Percentiles rank a stretch among this genome's conserved stretches.
Evolutionary conservation across 352 stramenopile species (phyloP).

Genomic region (Thalassiosira ordinaria): DNA sequence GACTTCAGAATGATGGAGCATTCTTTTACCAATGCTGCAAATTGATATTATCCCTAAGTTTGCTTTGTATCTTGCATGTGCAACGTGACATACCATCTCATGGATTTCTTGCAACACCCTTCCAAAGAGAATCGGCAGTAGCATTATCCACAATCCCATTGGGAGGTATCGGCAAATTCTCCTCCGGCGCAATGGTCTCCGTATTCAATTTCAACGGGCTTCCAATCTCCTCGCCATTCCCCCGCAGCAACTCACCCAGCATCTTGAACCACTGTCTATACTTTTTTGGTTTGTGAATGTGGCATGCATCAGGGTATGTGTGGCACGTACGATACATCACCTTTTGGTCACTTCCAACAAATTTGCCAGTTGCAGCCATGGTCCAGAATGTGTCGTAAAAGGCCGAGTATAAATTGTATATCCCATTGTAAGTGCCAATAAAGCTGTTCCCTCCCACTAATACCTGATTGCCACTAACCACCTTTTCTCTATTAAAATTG

Average conservation of each 20-base stretch:
- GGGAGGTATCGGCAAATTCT: constrained; percentile 47
- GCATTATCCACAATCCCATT: constrained; percentile 51
- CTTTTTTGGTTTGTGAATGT: constrained; percentile 50
- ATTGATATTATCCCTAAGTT: no score
- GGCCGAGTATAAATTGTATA: constrained; percentile 57
- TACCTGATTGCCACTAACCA: constrained; percentile 45
- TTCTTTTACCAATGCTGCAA: no score
- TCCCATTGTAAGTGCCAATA: constrained; percentile 48
- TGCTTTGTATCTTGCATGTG: no score
- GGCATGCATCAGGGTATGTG: constrained; percentile 46
- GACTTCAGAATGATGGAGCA: no score
- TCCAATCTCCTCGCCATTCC: constrained; percentile 35
- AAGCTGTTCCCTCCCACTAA: constrained; percentile 59
- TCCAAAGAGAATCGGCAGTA: constrained; percentile 34
- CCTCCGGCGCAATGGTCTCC: constrained; percentile 27
- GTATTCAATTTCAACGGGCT: constrained; percentile 32
- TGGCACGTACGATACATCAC: constrained; percentile 59
- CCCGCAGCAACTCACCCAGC: constrained; percentile 49
- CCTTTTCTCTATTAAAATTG: constrained; percentile 24
- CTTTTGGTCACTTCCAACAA: constrained; percentile 64
- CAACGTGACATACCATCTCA: no score
- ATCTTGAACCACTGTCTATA: constrained; percentile 45
- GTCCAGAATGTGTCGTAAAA: constrained; percentile 63
- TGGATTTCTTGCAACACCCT: constrained; percentile 15
- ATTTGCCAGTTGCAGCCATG: constrained; percentile 52